Percentiles rank a stretch among this genome's conserved stretches.
phyloP scores from a whole-genome alignment of 2,329 filamentous ascomycete species.

The Karstenula rhodostoma region DNA sequence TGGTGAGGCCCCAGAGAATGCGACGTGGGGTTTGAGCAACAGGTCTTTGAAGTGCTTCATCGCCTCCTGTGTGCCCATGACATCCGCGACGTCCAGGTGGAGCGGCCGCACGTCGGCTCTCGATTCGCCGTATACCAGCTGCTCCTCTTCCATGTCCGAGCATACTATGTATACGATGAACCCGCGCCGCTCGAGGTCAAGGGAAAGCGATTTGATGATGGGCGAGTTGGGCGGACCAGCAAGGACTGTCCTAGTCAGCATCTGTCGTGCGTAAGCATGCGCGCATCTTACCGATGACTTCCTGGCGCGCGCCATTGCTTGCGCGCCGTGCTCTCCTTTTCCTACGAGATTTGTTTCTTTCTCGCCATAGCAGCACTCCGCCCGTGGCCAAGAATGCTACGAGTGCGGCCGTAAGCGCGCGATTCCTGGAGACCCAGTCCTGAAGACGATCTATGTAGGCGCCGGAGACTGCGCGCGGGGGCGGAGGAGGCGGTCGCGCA shows the following conservation, averaged over 20 bases:
- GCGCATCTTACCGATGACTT: constrained; percentile 68
- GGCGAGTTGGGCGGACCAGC: constrained; percentile 88
- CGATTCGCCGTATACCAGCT: constrained; percentile 76
- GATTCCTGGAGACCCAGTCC: constrained; percentile 68
- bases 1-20: constrained; percentile 76
- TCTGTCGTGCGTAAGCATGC: not conserved
- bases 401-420: constrained; percentile 74
- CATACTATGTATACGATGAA: constrained; percentile 95
- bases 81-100: constrained; percentile 82
- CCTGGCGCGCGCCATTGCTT: constrained; percentile 81
- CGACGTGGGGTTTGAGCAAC: constrained; percentile 77
- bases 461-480: constrained; percentile 53
- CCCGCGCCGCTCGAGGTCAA: constrained; percentile 88
- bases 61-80: constrained; percentile 71
- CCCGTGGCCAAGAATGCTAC: constrained; percentile 75
- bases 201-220: constrained; percentile 80
- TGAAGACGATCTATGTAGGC: constrained; percentile 66
- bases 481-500: constrained; percentile 64
- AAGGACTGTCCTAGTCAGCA: constrained; percentile 66
- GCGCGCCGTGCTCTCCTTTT: constrained; percentile 81
- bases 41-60: constrained; percentile 76
- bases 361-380: constrained; percentile 65
- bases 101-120: constrained; percentile 83
- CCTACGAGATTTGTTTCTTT: constrained; percentile 65
- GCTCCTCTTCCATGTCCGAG: constrained; percentile 84